Evolutionary conservation across 768 basidiomycete species (phyloP).

Genomic region (Tubosaeta sp.): DNA sequence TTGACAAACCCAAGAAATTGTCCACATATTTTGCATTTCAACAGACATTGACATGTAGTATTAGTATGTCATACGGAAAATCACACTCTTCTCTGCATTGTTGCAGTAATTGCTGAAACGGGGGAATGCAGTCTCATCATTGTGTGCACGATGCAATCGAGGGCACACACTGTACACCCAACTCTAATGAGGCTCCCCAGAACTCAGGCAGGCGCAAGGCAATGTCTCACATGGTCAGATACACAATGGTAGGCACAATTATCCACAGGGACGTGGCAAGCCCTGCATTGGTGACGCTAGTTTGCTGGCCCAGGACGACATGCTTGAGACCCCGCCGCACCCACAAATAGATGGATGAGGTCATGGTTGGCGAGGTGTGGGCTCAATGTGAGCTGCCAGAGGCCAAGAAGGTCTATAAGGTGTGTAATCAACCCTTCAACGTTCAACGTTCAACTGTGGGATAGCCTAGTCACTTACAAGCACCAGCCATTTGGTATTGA

Average conservation of each 20-base stretch:
- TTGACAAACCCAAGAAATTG: background rate
- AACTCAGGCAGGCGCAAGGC: conserved; percentile 15
- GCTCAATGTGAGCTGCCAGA: conserved; percentile 14
- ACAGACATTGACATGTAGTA: background rate
- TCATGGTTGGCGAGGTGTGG: conserved; percentile 17
- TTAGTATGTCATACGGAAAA: conserved; percentile 1
- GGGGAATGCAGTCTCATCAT: conserved; percentile 9
- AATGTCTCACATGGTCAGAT: conserved; percentile 14
- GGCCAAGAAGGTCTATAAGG: background rate
- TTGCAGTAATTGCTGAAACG: background rate
- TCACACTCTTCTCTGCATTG: conserved; percentile 7
- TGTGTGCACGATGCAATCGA: conserved; percentile 16
- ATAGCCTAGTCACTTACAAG: no score
- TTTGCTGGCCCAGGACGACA: conserved; percentile 14
- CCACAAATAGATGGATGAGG: conserved; percentile 11
- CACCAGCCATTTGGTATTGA: no score
- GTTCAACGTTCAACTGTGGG: no score
- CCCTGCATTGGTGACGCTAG: conserved; percentile 18
- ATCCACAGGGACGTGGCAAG: conserved; percentile 12
- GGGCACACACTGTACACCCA: conserved; percentile 15
- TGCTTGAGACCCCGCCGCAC: conserved; percentile 13
- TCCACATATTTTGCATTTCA: background rate
- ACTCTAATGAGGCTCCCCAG: conserved; percentile 16
- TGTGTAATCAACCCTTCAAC: no score
- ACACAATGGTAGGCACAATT: conserved; percentile 9